Evolutionary conservation across 305 asterid species (phyloP).

Genomic region (Fraxinus xanthoxyloides): DNA sequence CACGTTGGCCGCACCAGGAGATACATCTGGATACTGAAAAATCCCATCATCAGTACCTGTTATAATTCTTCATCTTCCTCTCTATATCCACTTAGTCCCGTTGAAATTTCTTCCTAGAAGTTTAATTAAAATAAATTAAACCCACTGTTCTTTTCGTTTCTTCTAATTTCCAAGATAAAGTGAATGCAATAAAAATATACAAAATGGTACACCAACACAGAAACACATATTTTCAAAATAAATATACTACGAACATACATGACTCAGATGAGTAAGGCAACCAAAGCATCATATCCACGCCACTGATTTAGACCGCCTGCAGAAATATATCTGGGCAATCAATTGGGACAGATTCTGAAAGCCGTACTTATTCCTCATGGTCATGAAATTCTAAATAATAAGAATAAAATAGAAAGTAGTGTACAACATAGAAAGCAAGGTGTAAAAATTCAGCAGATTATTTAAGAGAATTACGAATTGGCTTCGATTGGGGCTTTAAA

Average conservation of each 20-base stretch:
- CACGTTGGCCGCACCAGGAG: neutral
- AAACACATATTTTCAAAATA: neutral
- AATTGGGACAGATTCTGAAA: neutral
- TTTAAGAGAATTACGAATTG: neutral
- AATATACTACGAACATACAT: neutral
- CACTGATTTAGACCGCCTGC: neutral
- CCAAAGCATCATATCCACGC: neutral
- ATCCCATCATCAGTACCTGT: conserved; percentile 1
- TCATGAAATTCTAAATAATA: neutral
- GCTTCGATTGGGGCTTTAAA: neutral
- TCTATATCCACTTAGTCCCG: neutral
- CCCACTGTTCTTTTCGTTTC: neutral
- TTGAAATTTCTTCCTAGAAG: neutral
- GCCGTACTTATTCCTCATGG: neutral
- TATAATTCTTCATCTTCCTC: neutral
- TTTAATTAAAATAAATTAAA: neutral
- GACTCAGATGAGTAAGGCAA: conserved; percentile 5
- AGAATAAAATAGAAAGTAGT: neutral
- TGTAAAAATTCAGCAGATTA: neutral
- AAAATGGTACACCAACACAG: neutral
- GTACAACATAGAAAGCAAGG: neutral
- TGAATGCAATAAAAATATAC: neutral
- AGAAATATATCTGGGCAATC: neutral
- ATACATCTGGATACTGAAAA: neutral
- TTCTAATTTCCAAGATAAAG: neutral